Evolutionary conservation across 148 eudicot genomes (phyloP), one percentile per base, ranked within the genome.

Genomic region (Spergularia marina): DNA sequence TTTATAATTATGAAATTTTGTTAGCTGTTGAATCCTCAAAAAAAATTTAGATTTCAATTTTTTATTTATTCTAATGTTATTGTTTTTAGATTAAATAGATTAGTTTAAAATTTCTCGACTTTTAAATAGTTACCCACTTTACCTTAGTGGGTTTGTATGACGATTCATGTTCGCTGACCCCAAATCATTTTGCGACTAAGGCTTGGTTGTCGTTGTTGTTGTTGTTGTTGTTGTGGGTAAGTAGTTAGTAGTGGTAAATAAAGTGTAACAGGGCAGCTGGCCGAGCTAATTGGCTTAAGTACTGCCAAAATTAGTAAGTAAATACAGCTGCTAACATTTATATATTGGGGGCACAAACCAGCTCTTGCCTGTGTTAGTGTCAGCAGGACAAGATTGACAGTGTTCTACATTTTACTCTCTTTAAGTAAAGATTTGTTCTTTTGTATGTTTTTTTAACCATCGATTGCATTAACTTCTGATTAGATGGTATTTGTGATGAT

Each of bases 271-370:
- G 2, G 59, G 87, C 87, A 79, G 87, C 85, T 85, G 87, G 87
- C 83, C 85, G 85, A 85, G 87, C 85, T 85, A 75, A 72, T 52
- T 82, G 83, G 81, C 87, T 66, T 10, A 74, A 82, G 79, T 52
- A 82, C 21, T 41, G 85, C 60, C 83, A 82, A 61, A 30, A 71
- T 67, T 76, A 84, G 87, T 77, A 84, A 84, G 85, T 79, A 36
- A 53, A 70, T 25, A 68, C 80, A 81, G 84, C 76, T 78, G 86
- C 86, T 65, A 61, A 78, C 30, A 75, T 71, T 49, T 0, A 21
- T 18, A 10, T n/a, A 59, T 44, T 34, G 44, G 73, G 82, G 75
- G 74, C 66, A 39, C 65, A 68, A 78, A 81, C 84, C 86, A 84
- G 86, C 86, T 73, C 80, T 81, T 84, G 80, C 61, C 81, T 84